Percentiles rank a stretch among this genome's conserved stretches.
These are phyloP conservation scores for Fusarium pseudograminearum DNA, from an alignment of 2,329 filamentous ascomycete species.

Conservation along the genomic window DNA sequence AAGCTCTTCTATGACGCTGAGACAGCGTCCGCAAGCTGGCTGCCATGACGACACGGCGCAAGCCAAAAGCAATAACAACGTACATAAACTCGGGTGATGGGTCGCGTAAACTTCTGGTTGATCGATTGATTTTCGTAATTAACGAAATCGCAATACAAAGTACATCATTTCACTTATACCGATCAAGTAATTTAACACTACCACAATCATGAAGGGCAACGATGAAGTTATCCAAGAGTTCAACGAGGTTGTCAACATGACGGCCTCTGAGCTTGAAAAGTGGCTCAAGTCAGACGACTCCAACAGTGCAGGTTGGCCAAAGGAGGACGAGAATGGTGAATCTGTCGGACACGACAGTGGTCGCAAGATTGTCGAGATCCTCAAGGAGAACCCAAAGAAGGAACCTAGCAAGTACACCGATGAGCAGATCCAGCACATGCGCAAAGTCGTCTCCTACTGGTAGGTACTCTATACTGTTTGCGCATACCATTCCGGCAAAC, in stretches of 20 bases:
- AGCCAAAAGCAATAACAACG: constrained; percentile 26
- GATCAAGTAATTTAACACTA: not conserved
- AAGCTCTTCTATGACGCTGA: constrained; percentile 39
- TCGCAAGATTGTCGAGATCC: constrained; percentile 71
- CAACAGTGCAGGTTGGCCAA: constrained; percentile 68
- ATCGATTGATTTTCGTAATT: constrained; percentile 4
- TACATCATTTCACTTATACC: not conserved
- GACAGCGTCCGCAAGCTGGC: constrained; percentile 11
- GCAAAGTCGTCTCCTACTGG: constrained; percentile 73
- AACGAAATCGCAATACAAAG: not conserved
- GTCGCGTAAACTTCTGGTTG: not conserved
- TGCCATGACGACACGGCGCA: constrained; percentile 38
- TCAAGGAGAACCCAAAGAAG: constrained; percentile 71
- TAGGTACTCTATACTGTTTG: constrained; percentile 29
- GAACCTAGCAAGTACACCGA: constrained; percentile 68
- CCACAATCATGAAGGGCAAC: constrained; percentile 44
- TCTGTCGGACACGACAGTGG: constrained; percentile 74
- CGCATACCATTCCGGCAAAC: too few relatives aligned
- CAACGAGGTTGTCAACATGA: constrained; percentile 76
- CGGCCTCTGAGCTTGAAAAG: constrained; percentile 67
- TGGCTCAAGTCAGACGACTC: constrained; percentile 73
- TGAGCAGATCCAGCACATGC: constrained; percentile 68
- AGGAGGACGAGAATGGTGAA: constrained; percentile 68
- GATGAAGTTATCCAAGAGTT: constrained; percentile 65
- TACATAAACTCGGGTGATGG: constrained; percentile 17